These are phyloP conservation scores for Boechera divaricarpa DNA, from an alignment of 345 rosid genomes.

Conservation along the genomic window DNA sequence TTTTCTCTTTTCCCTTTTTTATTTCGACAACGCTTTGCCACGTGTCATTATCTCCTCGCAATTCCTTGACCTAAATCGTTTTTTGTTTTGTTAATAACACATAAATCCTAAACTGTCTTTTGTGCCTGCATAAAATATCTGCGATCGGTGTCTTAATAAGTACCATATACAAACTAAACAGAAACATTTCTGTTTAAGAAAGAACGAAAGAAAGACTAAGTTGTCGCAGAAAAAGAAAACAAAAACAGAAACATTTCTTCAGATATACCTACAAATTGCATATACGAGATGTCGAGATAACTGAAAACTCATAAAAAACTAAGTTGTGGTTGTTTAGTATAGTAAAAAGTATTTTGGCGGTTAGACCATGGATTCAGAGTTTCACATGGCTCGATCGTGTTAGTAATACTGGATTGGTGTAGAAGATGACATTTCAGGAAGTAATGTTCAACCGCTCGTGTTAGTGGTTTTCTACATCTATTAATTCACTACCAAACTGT, in stretches of 20 bases:
- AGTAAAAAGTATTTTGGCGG: not conserved
- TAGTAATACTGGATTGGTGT: not conserved
- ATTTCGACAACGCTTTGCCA: conserved; percentile 6
- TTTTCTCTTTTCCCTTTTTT: not conserved
- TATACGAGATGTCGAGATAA: not conserved
- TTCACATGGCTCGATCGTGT: conserved; percentile 4
- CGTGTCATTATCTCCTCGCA: not conserved
- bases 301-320: not conserved
- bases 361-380: not conserved
- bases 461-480: not conserved
- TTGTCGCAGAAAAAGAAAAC: too few relatives aligned
- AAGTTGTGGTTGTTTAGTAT: not conserved
- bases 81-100: conserved; percentile 1
- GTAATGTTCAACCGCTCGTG: not conserved
- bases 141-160: not conserved
- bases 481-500: not conserved
- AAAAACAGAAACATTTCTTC: not conserved
- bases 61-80: not conserved
- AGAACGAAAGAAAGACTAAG: not conserved
- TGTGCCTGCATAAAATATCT: conserved; percentile 1
- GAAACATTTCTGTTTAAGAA: not conserved
- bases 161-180: not conserved
- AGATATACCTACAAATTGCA: not conserved
- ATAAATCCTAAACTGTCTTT: not conserved
- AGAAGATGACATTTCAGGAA: not conserved